Conservation (phyloP, 2,329 filamentous ascomycete genomes). For the Ophiocordyceps camponoti-rufipedis region DNA sequence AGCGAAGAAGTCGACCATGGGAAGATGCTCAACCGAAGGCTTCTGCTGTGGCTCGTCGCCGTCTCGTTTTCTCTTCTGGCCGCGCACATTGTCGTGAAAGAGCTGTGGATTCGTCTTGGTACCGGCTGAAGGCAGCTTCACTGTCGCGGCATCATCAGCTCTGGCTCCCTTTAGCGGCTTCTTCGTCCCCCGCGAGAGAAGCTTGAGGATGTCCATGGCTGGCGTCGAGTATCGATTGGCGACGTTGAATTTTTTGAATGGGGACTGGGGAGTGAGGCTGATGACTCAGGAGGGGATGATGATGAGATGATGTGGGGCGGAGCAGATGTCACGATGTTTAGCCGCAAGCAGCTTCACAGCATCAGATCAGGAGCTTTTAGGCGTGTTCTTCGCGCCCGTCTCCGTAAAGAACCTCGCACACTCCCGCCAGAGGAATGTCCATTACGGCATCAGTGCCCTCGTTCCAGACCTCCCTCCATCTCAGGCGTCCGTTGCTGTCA, state of each 20-base stretch:
- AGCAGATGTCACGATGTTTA: background rate
- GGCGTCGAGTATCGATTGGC: background rate
- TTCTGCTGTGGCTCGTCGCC: slow-evolving; percentile 15
- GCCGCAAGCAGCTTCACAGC: background rate
- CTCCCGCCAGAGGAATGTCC: slow-evolving; percentile 87
- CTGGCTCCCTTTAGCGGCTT: slow-evolving; percentile 21
- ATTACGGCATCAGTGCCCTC: slow-evolving; percentile 91
- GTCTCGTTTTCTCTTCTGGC: slow-evolving; percentile 37
- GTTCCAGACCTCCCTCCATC: slow-evolving; percentile 77
- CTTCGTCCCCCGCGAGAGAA: slow-evolving; percentile 54
- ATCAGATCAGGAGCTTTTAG: background rate
- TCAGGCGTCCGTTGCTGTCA: slow-evolving; percentile 20
- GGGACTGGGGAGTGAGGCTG: background rate
- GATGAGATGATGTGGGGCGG: background rate
- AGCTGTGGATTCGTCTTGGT: slow-evolving; percentile 49
- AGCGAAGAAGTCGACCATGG: slow-evolving; percentile 42
- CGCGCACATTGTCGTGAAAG: slow-evolving; percentile 37
- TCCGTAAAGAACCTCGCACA: slow-evolving; percentile 88
- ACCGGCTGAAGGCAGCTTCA: slow-evolving; percentile 45
- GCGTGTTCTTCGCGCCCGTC: slow-evolving; percentile 20
- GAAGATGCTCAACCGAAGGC: slow-evolving; percentile 14
- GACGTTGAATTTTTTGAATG: too few species aligned
- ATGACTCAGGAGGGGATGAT: background rate
- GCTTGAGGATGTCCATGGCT: slow-evolving; percentile 53
- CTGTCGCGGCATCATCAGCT: slow-evolving; percentile 10